Base-by-base conservation (phyloP, 345 rosid species). In the Eucalyptus cloeziana region DNA sequence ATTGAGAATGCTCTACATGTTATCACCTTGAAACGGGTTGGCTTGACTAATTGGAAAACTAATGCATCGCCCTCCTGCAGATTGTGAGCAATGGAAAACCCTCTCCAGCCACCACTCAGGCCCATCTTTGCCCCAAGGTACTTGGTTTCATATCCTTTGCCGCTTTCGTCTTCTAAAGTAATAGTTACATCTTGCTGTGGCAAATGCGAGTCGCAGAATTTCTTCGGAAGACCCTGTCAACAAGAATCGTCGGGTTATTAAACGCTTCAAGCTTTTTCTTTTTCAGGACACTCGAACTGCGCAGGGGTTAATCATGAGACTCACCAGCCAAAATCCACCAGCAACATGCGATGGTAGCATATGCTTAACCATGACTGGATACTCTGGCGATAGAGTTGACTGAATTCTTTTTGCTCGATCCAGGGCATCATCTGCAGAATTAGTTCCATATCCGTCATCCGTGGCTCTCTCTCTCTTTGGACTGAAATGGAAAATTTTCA, bases 71-170 rank as follows among this genome's bases (percentile, higher is more conserved):
- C 90, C 58, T 76, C 90, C 16, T 40, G 58, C 40, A 92, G 71
- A 30, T 71, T n/a, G 47, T 90, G 91, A 16, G 80, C 87, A 6
- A 85, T 79, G 31, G 90, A 85, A 83, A 89, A 91, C 17, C 89
- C 87, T 88, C 87, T 87, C 93, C 92, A 92, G 33, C 93, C 91
- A 27, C 88, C 93, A 31, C 92, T 89, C 10, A 92, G 49, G 40
- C 86, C 89, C 2, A 7, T 14, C 87, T 79, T 92, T 3, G 81
- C 62, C 6, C 47, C 40, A 12, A 92, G 89, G 88, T 89, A 89
- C 47, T 87, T 91, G 58, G 88, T 25, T n/a, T 45, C 37, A 49
- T 85, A 88, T 31, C 44, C 87, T 13, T 44, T 27, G 27, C 90
- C 85, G 17, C 54, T 67, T 30, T 90, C 91, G 19, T 90, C 92